Conservation (phyloP, 768 basidiomycete genomes). For the Dacryopinax primogenitus region DNA sequence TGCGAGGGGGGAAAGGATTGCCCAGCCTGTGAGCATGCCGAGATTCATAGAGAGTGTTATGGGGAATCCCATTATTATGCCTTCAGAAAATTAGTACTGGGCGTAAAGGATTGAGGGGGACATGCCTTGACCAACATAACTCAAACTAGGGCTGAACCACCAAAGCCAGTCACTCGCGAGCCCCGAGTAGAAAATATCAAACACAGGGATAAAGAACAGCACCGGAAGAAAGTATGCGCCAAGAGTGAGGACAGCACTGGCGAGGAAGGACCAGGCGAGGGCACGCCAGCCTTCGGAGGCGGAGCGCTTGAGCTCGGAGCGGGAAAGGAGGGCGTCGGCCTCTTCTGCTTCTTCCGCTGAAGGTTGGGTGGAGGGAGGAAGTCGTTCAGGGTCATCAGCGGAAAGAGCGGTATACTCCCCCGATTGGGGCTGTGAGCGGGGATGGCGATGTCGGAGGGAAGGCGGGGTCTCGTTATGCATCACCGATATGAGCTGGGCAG, state of each 20-base stretch:
- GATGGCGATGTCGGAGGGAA: constrained; percentile 30
- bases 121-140: constrained; percentile 82
- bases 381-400: neutral
- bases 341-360: constrained; percentile 2
- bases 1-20: constrained; percentile 74
- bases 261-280: constrained; percentile 63
- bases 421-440: constrained; percentile 13
- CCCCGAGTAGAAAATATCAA: constrained; percentile 5
- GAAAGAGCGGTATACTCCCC: constrained; percentile 11
- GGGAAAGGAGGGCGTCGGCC: constrained; percentile 21
- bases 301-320: constrained; percentile 34
- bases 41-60: constrained; percentile 89
- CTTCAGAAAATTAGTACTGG: constrained; percentile 27
- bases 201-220: neutral
- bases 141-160: constrained; percentile 83
- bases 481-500: constrained; percentile 86
- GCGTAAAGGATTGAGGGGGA: constrained; percentile 7
- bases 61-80: constrained; percentile 96
- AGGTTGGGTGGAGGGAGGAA: constrained; percentile 9
- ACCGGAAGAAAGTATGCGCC: constrained; percentile 20
- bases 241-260: constrained; percentile 66
- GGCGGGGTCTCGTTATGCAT: constrained; percentile 66
- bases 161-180: constrained; percentile 83
- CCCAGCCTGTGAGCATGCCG: constrained; percentile 97
- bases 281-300: constrained; percentile 61